Evolutionary conservation across 192 early-diverging fungal genomes (phyloP).

Genomic region (Coemansia sp.): DNA sequence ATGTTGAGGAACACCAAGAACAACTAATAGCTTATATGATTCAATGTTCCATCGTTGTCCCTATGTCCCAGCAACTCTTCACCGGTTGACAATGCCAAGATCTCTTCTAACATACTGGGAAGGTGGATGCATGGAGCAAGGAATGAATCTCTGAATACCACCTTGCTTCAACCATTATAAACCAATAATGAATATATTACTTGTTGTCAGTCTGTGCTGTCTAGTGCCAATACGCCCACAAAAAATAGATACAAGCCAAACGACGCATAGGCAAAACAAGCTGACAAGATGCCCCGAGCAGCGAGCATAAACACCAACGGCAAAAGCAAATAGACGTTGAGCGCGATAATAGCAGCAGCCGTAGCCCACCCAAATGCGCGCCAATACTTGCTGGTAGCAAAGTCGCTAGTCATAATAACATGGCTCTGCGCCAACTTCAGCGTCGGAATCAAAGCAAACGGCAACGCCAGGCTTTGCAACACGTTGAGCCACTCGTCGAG

Average conservation of each 20-base stretch:
- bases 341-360: constrained; percentile 57
- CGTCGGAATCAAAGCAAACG: constrained; percentile 65
- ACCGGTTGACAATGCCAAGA: no score
- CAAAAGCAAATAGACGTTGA: constrained; percentile 60
- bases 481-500: constrained; percentile 72
- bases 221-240: constrained; percentile 26
- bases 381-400: constrained; percentile 34
- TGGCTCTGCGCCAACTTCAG: constrained; percentile 61
- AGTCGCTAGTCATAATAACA: constrained; percentile 55
- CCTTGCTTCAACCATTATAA: neutral
- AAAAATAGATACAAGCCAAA: constrained; percentile 30
- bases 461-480: constrained; percentile 67
- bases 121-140: no score
- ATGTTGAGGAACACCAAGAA: no score
- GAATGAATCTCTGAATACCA: no score
- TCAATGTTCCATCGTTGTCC: no score
- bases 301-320: constrained; percentile 38
- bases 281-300: constrained; percentile 10
- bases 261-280: constrained; percentile 19
- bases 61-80: no score
- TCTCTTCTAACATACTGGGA: no score
- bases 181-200: neutral
- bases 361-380: constrained; percentile 51
- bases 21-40: no score
- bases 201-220: constrained; percentile 13